Percentiles rank a stretch among this genome's conserved stretches.
phyloP scores from a whole-genome alignment of 176 grass and related monocot species.

The Tillandsia leiboldiana region DNA sequence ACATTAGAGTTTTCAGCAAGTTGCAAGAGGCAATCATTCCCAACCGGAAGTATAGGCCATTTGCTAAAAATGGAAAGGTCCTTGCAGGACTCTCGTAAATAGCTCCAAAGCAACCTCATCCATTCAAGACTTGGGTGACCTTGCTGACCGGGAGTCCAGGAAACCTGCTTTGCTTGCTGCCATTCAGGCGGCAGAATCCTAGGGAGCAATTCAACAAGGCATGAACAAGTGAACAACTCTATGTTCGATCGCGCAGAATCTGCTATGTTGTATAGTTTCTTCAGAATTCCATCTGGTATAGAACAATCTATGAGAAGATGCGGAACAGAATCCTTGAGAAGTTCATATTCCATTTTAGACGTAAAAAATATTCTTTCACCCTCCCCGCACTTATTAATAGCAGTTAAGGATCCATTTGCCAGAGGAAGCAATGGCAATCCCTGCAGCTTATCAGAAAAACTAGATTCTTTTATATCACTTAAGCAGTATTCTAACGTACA shows the following conservation, averaged over 20 bases:
- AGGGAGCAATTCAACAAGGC: conserved; percentile 72
- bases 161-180: conserved; percentile 60
- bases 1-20: conserved; percentile 80
- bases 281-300: conserved; percentile 59
- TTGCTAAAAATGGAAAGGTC: conserved; percentile 77
- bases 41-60: conserved; percentile 87
- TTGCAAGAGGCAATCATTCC: conserved; percentile 61
- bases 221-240: conserved; percentile 58
- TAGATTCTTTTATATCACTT: conserved; percentile 48
- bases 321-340: conserved; percentile 67
- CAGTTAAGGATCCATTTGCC: conserved; percentile 76
- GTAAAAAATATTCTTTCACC: conserved; percentile 80
- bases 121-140: conserved; percentile 82
- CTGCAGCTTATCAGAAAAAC: conserved; percentile 65
- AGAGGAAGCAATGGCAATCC: conserved; percentile 80
- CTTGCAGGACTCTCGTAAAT: conserved; percentile 58
- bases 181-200: conserved; percentile 91
- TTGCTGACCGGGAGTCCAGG: conserved; percentile 63
- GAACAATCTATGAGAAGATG: conserved; percentile 78
- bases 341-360: conserved; percentile 64
- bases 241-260: conserved; percentile 56
- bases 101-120: conserved; percentile 78
- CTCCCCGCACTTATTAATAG: conserved; percentile 61
- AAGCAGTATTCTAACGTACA: conserved; percentile 88
- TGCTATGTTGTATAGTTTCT: conserved; percentile 72